Conservation (phyloP, 345 rosid species). For the Eucalyptus melliodora region DNA sequence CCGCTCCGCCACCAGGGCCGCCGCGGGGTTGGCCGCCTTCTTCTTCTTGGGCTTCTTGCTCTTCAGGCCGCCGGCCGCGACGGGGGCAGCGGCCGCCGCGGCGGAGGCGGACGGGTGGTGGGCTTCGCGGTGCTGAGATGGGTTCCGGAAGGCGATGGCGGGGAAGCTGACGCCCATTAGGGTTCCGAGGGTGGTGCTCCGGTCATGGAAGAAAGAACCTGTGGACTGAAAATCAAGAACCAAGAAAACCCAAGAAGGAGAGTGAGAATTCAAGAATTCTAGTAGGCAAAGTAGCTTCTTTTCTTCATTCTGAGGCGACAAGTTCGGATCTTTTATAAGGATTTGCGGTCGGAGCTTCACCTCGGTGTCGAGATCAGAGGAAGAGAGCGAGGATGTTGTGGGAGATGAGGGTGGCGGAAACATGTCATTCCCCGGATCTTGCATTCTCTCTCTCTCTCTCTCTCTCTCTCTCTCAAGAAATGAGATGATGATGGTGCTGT, state of each 20-base stretch:
- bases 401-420: constrained; percentile 53
- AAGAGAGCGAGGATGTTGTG: constrained; percentile 64
- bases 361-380: constrained; percentile 98
- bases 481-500: neutral
- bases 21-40: neutral
- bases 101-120: constrained; percentile 1
- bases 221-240: constrained; percentile 42
- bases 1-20: constrained; percentile 13
- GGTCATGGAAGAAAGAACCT: constrained; percentile 89
- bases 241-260: neutral
- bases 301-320: neutral
- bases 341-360: constrained; percentile 1
- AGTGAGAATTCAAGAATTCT: neutral
- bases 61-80: neutral
- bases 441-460: constrained; percentile 9
- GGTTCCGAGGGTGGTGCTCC: constrained; percentile 91
- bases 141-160: constrained; percentile 49
- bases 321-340: neutral
- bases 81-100: neutral
- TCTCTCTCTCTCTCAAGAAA: neutral
- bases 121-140: constrained; percentile 33
- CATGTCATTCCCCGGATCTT: constrained; percentile 38
- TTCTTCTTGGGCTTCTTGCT: constrained; percentile 9
- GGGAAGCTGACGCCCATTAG: constrained; percentile 86
- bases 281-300: neutral